Conservation (phyloP, 75 land plant genomes). For the Cunninghamia lanceolata region DNA sequence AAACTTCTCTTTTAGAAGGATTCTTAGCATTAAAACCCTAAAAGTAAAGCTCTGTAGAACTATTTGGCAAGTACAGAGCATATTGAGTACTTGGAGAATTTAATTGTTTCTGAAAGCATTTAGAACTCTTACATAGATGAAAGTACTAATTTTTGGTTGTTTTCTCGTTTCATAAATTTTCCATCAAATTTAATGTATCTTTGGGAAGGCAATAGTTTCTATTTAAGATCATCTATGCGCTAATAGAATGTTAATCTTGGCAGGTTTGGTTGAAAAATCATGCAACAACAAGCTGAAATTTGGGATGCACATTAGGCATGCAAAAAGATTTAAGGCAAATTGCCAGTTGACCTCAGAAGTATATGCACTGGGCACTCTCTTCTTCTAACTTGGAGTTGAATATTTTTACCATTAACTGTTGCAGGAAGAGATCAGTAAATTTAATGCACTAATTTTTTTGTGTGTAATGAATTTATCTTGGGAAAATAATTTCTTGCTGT, state of each 20-base stretch:
- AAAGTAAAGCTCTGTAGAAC: neutral
- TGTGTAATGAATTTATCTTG: neutral
- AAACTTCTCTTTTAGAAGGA: neutral
- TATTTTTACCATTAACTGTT: neutral
- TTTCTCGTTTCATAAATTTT: neutral
- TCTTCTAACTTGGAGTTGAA: neutral
- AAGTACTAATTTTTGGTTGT: neutral
- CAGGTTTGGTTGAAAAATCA: constrained; percentile 8
- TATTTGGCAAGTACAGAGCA: neutral
- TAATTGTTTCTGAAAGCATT: neutral
- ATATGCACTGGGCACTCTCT: neutral
- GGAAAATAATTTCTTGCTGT: neutral
- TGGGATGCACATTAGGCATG: neutral
- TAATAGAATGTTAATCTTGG: neutral
- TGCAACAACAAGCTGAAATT: constrained; percentile 1
- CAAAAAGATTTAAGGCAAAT: neutral
- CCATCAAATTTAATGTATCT: neutral
- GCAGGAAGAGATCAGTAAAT: neutral
- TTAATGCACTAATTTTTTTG: neutral
- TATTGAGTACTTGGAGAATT: neutral
- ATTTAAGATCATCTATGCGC: neutral
- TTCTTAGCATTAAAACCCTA: neutral
- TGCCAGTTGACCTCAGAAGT: neutral
- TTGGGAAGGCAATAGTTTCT: neutral
- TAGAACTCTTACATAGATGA: no score